These are phyloP conservation scores for Lactarius pseudohatsudake DNA, from an alignment of 768 basidiomycete species.

Conservation along the genomic window DNA sequence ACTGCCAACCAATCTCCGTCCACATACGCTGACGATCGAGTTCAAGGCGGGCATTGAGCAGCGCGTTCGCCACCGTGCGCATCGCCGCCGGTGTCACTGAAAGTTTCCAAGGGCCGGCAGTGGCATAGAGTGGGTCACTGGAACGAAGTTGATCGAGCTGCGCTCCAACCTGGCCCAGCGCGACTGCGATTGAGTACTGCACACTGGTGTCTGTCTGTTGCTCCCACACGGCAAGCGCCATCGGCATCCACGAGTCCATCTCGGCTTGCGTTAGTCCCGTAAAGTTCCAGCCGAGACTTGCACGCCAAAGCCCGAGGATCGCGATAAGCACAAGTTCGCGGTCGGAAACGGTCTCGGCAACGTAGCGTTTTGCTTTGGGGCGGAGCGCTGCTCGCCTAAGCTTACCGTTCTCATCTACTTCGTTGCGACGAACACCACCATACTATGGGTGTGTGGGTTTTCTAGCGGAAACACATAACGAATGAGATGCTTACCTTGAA, in stretches of 20 bases:
- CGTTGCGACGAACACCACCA: conserved; percentile 53
- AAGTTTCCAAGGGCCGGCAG: conserved; percentile 47
- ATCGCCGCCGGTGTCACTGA: conserved; percentile 34
- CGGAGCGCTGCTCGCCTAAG: conserved; percentile 52
- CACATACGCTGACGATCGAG: conserved; percentile 65
- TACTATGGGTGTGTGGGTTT: conserved; percentile 38
- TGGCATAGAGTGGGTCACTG: conserved; percentile 39
- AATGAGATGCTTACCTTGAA: conserved; percentile 47
- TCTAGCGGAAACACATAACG: neutral
- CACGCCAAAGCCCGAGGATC: conserved; percentile 69
- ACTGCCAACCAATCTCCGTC: conserved; percentile 51
- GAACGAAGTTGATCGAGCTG: conserved; percentile 45
- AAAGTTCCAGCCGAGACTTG: conserved; percentile 54
- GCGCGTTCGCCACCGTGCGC: conserved; percentile 53
- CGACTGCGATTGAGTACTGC: conserved; percentile 58
- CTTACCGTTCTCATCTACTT: conserved; percentile 58
- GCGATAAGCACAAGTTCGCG: conserved; percentile 68
- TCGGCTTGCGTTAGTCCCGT: conserved; percentile 44
- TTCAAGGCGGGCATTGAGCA: conserved; percentile 60
- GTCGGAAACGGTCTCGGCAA: conserved; percentile 61
- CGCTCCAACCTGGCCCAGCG: conserved; percentile 47
- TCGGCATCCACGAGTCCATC: conserved; percentile 47
- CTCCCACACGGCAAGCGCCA: conserved; percentile 57
- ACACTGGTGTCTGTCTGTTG: conserved; percentile 61
- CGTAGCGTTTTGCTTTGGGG: conserved; percentile 61